Evolutionary conservation across 345 rosid genomes (phyloP).

Genomic region (Gossypium sturtianum): DNA sequence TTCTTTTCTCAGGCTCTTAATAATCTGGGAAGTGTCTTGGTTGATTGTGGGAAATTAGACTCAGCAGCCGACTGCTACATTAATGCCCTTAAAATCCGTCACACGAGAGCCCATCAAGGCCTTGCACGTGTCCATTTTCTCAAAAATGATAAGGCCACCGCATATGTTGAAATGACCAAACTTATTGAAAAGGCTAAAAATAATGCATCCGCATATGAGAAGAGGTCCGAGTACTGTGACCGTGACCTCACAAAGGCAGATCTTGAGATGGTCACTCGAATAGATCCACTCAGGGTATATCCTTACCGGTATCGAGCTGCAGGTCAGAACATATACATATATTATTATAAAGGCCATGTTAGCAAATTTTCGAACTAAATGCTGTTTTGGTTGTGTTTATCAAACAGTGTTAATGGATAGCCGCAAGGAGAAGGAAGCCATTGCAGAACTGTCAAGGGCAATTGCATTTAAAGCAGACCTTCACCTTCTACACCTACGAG

Average conservation of each 20-base stretch:
- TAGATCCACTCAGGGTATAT: constrained; percentile 95
- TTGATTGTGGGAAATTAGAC: constrained; percentile 61
- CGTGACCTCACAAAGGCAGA: constrained; percentile 85
- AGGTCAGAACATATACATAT: constrained; percentile 38
- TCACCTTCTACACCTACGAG: constrained; percentile 87
- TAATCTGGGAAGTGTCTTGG: constrained; percentile 94
- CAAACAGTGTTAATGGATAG: constrained; percentile 88
- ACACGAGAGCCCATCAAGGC: constrained; percentile 97
- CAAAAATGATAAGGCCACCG: constrained; percentile 66
- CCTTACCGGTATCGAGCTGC: constrained; percentile 98
- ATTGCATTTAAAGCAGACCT: constrained; percentile 89
- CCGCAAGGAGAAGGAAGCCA: constrained; percentile 83
- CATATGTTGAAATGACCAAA: constrained; percentile 87
- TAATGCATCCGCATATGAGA: constrained; percentile 96
- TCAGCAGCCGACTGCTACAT: constrained; percentile 94
- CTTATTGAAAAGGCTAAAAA: constrained; percentile 77
- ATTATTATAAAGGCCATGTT: neutral
- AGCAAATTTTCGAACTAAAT: too few relatives aligned
- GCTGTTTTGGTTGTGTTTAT: constrained; percentile 10
- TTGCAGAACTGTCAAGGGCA: constrained; percentile 77
- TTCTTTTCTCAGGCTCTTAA: constrained; percentile 69
- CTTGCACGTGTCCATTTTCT: constrained; percentile 90
- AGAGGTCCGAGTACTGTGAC: constrained; percentile 93
- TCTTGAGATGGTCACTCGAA: constrained; percentile 81
- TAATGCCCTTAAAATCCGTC: constrained; percentile 87